These are phyloP conservation scores for Aspergillus bridgeri DNA, from an alignment of 495 filamentous ascomycete species.

Conservation along the genomic window DNA sequence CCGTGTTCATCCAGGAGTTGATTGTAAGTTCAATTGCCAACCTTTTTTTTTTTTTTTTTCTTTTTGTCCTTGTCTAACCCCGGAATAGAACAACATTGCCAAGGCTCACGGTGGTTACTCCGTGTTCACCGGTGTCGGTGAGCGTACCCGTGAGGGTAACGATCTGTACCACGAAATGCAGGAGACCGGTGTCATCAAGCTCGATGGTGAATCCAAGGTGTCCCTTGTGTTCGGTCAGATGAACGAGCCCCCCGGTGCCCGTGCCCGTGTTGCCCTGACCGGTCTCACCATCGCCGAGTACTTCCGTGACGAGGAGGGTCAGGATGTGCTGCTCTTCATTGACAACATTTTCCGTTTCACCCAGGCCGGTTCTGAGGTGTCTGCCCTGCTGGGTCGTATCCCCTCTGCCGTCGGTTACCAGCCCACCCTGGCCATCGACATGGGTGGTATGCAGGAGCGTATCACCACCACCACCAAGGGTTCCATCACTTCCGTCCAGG, in stretches of 20 bases:
- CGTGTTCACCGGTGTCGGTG: constrained; percentile 99
- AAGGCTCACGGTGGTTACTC: constrained; percentile 99
- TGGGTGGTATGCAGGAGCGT: constrained; percentile 99
- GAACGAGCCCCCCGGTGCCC: constrained; percentile 99
- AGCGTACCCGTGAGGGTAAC: constrained; percentile 99
- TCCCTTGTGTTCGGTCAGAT: constrained; percentile 99
- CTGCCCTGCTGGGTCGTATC: constrained; percentile 98
- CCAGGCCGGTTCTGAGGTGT: constrained; percentile 99
- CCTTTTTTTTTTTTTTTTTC: too few relatives aligned
- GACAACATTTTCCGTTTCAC: constrained; percentile 99
- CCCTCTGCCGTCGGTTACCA: constrained; percentile 99
- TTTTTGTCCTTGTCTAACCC: constrained; percentile 1
- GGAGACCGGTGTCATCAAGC: constrained; percentile 98
- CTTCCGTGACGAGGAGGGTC: constrained; percentile 96
- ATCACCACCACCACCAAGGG: constrained; percentile 99
- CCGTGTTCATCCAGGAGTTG: constrained; percentile 99
- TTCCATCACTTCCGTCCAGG: constrained; percentile 99
- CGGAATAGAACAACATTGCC: constrained; percentile 90
- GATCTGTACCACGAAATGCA: constrained; percentile 99
- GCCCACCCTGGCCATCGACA: constrained; percentile 98
- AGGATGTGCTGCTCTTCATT: constrained; percentile 99
- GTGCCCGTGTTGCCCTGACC: constrained; percentile 99
- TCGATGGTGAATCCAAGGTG: constrained; percentile 99
- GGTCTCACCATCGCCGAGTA: constrained; percentile 88
- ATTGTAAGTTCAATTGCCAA: constrained; percentile 79